Conservation (phyloP, 169 alveolate species). For the Besnoitia besnoiti region DNA sequence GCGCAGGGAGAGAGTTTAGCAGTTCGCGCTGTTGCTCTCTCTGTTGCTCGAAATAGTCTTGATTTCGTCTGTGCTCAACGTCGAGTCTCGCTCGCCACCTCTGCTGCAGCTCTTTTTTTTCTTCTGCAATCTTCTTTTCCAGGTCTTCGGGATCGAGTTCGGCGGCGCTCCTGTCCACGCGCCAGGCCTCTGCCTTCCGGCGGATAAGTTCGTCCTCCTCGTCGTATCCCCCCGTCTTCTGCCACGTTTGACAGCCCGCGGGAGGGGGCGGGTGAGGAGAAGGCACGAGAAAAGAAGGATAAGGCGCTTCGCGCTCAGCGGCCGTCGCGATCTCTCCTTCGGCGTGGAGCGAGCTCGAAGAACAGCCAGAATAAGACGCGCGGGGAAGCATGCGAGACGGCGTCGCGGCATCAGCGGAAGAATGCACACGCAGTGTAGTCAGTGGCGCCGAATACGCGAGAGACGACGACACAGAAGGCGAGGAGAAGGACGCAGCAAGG, state of each 20-base stretch:
- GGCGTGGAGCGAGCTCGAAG: neutral
- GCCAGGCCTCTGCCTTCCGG: neutral
- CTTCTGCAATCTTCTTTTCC: neutral
- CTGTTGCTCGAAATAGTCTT: neutral
- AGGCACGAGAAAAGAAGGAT: slow-evolving; percentile 45
- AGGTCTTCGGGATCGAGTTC: neutral
- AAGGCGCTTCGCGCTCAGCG: slow-evolving; percentile 11
- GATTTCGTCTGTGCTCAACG: neutral
- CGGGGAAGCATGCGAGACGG: neutral
- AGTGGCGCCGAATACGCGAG: neutral
- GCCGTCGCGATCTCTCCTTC: slow-evolving; percentile 15
- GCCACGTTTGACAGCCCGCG: neutral
- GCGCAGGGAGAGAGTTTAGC: neutral
- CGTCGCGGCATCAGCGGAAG: no score
- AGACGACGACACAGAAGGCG: neutral
- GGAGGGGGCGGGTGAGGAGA: slow-evolving; percentile 38
- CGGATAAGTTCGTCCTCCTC: neutral
- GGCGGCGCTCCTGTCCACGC: slow-evolving; percentile 2
- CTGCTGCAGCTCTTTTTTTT: neutral
- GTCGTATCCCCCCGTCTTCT: neutral
- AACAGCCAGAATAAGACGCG: neutral
- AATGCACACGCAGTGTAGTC: neutral
- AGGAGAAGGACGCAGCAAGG: neutral
- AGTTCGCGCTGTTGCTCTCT: slow-evolving; percentile 31
- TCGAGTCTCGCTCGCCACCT: slow-evolving; percentile 27